These are phyloP conservation scores for Immersiella caudata DNA, from an alignment of 495 filamentous ascomycete genomes.

Conservation along the genomic window DNA sequence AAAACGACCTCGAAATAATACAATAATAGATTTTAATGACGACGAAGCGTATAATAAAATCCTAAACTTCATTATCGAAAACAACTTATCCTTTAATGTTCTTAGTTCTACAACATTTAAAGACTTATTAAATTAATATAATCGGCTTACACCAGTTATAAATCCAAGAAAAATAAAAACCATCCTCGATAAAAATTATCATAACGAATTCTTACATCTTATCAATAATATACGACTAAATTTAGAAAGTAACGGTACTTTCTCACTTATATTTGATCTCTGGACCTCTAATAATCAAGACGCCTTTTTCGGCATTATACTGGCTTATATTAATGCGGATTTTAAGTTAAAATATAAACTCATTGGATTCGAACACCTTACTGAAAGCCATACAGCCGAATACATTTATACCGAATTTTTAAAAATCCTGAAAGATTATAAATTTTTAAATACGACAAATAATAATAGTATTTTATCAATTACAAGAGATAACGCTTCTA, in stretches of 20 bases:
- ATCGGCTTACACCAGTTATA: neutral
- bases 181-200: neutral
- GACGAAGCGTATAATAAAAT: neutral
- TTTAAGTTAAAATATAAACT: neutral
- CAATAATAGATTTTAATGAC: neutral
- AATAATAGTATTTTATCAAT: conserved; percentile 1
- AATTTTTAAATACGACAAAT: neutral
- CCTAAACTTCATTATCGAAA: neutral
- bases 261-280: conserved; percentile 1
- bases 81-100: neutral
- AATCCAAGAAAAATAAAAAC: neutral
- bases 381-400: neutral
- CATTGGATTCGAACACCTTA: neutral
- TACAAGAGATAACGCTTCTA: neutral
- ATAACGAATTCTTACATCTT: neutral
- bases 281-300: conserved; percentile 1
- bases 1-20: neutral
- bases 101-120: neutral
- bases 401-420: neutral
- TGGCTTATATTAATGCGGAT: neutral
- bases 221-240: neutral
- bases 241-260: conserved; percentile 3
- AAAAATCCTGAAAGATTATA: neutral
- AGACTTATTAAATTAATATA: neutral
- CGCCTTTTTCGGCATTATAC: neutral